Conservation (phyloP, 257 asterid species). For the Solanum clarkiae region DNA sequence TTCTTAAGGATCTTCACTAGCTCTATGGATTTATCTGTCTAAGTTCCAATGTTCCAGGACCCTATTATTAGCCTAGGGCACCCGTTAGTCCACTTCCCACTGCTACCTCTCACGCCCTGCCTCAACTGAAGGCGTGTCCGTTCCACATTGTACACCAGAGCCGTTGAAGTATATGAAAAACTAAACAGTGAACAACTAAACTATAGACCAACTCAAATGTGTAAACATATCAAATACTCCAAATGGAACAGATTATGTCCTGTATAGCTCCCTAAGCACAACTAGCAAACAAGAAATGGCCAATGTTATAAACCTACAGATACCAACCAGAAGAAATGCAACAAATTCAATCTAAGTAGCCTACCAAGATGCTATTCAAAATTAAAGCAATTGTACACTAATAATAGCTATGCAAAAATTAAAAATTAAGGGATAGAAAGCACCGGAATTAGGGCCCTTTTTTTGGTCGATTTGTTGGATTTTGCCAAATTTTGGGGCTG, state of each 20-base stretch:
- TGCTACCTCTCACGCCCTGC: neutral
- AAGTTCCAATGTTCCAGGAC: neutral
- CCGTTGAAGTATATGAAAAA: neutral
- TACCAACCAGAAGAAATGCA: neutral
- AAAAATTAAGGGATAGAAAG: neutral
- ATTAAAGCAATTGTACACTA: neutral
- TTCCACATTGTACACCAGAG: too few relatives aligned
- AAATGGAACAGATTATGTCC: too few relatives aligned
- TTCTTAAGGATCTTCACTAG: neutral
- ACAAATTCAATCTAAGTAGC: neutral
- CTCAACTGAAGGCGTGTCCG: too few relatives aligned
- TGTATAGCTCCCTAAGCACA: neutral
- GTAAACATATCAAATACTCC: neutral
- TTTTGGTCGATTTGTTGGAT: neutral
- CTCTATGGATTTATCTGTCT: neutral
- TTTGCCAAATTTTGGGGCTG: neutral
- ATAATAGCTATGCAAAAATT: neutral
- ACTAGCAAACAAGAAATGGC: neutral
- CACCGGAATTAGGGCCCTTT: neutral
- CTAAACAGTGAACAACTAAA: neutral
- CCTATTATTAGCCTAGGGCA: neutral
- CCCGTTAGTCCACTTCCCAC: neutral
- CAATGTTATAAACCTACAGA: neutral
- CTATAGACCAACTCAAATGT: neutral
- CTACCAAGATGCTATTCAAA: neutral